Evolutionary conservation across 2,329 filamentous ascomycete genomes (phyloP), one percentile per base, ranked within the genome.

Genomic region (Alternaria tenuissima): DNA sequence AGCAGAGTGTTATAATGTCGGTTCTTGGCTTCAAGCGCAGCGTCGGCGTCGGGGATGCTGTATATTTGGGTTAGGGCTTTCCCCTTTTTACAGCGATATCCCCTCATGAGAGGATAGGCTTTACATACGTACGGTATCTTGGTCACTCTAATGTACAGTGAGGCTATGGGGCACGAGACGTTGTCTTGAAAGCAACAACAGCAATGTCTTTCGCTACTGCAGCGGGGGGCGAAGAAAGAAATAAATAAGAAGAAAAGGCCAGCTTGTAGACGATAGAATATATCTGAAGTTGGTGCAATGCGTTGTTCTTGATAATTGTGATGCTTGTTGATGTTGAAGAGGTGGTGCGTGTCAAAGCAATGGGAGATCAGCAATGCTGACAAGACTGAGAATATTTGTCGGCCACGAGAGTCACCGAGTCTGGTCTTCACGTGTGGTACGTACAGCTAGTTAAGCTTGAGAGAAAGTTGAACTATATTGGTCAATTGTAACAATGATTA

Each of bases 1-100:
- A 41, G 43, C 32, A 47, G 44, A 30, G 34, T 41, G 43, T 55
- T 41, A 55, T 55, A 41, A 41, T 30, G 43, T 55, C 42, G 24
- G 32, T 28, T 38, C 43, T 41, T 55, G 53, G 53, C 53, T 55
- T 55, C 34, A 48, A 47, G 53, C 43, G 43, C 32, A 55, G 53
- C 53, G 53, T 55, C 53, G 53, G 53, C 53, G 53, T 55, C 53
- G 53, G 43, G 52, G 36, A 47, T 55, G 43, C 32, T 55, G 53
- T 49, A 55, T 49, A 55, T 41, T 49, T 36, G 53, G 43, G 43
- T 30, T 26, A 14, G 53, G 24, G 43, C 44, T 47, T 55, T 39
- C 43, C 20, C 32, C 24, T 55, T 38, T 53, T 38, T 43, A 53
- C 51, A 32, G 51, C 28, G 28, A 43, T 38, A 36, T 26, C 14